phyloP scores from a whole-genome alignment of 371 early-diverging fungal species.

The Apophysomyces sp. region DNA sequence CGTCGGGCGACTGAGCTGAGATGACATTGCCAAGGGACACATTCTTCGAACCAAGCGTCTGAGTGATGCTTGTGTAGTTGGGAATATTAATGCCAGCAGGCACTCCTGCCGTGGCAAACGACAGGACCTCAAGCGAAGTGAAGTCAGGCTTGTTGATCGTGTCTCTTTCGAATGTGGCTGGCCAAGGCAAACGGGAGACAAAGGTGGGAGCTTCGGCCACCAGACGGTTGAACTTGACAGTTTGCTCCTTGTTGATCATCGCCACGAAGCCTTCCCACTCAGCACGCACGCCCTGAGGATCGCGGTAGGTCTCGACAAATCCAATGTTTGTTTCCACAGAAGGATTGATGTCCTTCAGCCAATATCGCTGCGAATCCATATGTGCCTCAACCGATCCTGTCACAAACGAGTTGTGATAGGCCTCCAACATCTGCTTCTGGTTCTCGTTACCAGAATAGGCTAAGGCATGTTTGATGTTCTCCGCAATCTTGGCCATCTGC shows the following conservation, averaged over 20 bases:
- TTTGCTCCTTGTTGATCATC: slow-evolving; percentile 65
- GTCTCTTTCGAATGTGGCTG: slow-evolving; percentile 54
- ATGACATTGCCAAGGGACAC: slow-evolving; percentile 65
- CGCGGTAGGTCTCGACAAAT: slow-evolving; percentile 58
- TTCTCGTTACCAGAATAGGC: slow-evolving; percentile 52
- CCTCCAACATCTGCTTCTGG: slow-evolving; percentile 53
- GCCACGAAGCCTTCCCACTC: slow-evolving; percentile 72
- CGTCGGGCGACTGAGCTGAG: slow-evolving; percentile 50
- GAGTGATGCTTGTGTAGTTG: slow-evolving; percentile 59
- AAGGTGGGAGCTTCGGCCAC: slow-evolving; percentile 53
- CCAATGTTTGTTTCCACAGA: slow-evolving; percentile 58
- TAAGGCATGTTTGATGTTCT: slow-evolving; percentile 44
- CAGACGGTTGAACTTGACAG: slow-evolving; percentile 51
- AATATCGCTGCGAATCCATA: slow-evolving; percentile 56
- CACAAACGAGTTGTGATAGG: slow-evolving; percentile 48
- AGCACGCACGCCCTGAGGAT: slow-evolving; percentile 66
- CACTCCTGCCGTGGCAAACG: slow-evolving; percentile 54
- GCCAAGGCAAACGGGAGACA: slow-evolving; percentile 59
- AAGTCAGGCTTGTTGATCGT: slow-evolving; percentile 64
- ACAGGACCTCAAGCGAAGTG: slow-evolving; percentile 61
- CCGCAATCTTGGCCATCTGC: slow-evolving; percentile 42
- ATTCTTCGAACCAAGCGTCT: slow-evolving; percentile 60
- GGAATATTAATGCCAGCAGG: slow-evolving; percentile 71
- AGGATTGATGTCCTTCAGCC: slow-evolving; percentile 64
- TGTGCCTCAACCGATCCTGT: slow-evolving; percentile 61